Conservation (phyloP, 177 flowering plant species). For the Vitis hybrid region DNA sequence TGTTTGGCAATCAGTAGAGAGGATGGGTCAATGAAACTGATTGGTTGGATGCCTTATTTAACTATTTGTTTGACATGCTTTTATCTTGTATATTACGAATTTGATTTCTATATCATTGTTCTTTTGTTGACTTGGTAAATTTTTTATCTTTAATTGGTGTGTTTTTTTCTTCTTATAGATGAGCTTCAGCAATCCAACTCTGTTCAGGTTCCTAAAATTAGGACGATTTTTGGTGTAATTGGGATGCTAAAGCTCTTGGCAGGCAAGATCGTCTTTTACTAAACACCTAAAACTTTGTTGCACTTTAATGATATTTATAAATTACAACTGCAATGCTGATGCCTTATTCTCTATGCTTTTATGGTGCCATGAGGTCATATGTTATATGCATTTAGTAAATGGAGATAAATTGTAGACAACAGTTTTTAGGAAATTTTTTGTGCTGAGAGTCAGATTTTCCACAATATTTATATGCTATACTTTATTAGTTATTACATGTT, state of each 20-base stretch:
- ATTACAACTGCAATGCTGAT: no score
- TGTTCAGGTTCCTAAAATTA: conserved; percentile 67
- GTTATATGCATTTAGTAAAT: background rate
- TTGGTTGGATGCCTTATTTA: conserved; percentile 44
- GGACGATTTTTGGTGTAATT: conserved; percentile 73
- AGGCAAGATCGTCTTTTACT: conserved; percentile 36
- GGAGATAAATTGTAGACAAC: no score
- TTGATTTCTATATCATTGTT: background rate
- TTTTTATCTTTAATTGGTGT: background rate
- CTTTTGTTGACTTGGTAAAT: background rate
- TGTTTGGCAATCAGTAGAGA: conserved; percentile 61
- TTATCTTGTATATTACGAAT: background rate
- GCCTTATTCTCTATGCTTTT: no score
- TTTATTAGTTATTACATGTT: no score
- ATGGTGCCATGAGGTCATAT: background rate
- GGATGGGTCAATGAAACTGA: conserved; percentile 76
- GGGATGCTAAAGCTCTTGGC: conserved; percentile 89
- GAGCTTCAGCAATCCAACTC: conserved; percentile 58
- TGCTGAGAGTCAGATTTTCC: no score
- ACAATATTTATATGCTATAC: no score
- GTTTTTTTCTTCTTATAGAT: conserved; percentile 35
- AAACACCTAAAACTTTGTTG: background rate
- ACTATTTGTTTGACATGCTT: background rate
- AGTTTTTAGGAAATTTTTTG: no score
- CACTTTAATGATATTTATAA: background rate